Base-by-base conservation (phyloP, 1,284 basidiomycete species). In the Ganoderma lingzhi region DNA sequence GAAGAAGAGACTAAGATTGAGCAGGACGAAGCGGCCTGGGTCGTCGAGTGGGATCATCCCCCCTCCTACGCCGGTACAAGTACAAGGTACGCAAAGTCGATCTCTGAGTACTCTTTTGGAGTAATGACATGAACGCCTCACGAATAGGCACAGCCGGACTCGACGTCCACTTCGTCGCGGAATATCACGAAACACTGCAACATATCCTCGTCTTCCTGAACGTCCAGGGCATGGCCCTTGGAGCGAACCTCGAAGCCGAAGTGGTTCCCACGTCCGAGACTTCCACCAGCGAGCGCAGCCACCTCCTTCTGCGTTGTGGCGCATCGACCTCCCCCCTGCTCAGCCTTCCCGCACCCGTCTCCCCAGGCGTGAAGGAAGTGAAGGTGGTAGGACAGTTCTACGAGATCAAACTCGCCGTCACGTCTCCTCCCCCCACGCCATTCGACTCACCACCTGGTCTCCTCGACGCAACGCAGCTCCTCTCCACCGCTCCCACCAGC, bases 111-210 rank as follows among this genome's bases (percentile, higher is more conserved):
- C 4, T 35, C 35, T 5, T 23, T 14, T 42, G 1, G 2, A n/a
- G 9, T 12, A 2, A 17, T 44, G n/a, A 6, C 4, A n/a, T 61
- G 23, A 68, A n/a, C 9, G 8, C 17, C 0, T 35, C 30, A 17
- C n/a, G 2, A 32, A 44, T 12, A 51, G 23, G 63, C 8, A 30
- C 35, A 76, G 77, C 74, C 58, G 73, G 71, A 10, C 71, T 94
- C 55, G 86, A 90, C 56, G 84, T 93, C 14, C 80, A 84, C 19
- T 96, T 93, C 76, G 86, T 96, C 41, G 94, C 93, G 3, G 95
- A 96, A 78, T 87, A 93, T 76, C 94, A 96, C 78, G 94, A 96
- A 77, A 93, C 89, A 65, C 85, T 96, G 0, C 88, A 90, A 28
- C 90, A 91, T 66, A 85, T 96, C 28, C 84, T 94, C 51, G 86